Percentiles rank a stretch among this genome's conserved stretches.
Conservation (phyloP, 352 stramenopile species). For the Pythium scleroteichum region DNA sequence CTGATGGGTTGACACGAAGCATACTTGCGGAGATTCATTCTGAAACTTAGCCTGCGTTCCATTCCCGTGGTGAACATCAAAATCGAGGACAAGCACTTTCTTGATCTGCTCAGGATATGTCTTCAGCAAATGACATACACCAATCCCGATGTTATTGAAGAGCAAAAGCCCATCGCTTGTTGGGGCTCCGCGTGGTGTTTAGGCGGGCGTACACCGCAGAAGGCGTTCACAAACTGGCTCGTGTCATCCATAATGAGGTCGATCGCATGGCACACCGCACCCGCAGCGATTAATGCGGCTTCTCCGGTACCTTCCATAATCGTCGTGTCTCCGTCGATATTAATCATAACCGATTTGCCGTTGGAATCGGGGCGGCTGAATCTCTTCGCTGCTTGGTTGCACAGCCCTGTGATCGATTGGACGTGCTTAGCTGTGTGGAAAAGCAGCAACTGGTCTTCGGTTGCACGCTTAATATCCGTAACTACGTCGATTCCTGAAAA, state of each 20-base stretch:
- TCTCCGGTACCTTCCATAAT: conserved; percentile 34
- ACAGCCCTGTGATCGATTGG: conserved; percentile 29
- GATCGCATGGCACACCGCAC: conserved; percentile 41
- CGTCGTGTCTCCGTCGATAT: conserved; percentile 43
- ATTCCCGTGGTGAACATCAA: conserved; percentile 92
- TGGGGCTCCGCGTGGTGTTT: conserved; percentile 83
- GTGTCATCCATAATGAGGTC: conserved; percentile 39
- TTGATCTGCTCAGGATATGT: conserved; percentile 43
- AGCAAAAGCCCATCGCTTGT: conserved; percentile 81
- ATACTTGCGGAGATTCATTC: conserved; percentile 58
- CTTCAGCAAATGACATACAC: conserved; percentile 52
- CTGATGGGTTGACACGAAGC: conserved; percentile 41
- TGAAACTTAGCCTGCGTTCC: conserved; percentile 79
- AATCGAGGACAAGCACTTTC: conserved; percentile 81
- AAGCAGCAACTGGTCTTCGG: conserved; percentile 30
- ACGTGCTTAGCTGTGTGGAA: conserved; percentile 42
- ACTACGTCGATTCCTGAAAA: conserved; percentile 33
- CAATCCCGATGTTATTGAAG: conserved; percentile 88
- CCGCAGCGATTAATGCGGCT: conserved; percentile 36
- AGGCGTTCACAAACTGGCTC: conserved; percentile 31
- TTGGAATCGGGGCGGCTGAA: conserved; percentile 5
- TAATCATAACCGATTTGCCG: conserved; percentile 2
- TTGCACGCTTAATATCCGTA: conserved; percentile 23
- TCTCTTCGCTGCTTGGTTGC: conserved; percentile 9
- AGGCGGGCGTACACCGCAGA: conserved; percentile 73